Evolutionary conservation across 768 basidiomycete genomes (phyloP).

Genomic region (Xanthoconium purpureum): DNA sequence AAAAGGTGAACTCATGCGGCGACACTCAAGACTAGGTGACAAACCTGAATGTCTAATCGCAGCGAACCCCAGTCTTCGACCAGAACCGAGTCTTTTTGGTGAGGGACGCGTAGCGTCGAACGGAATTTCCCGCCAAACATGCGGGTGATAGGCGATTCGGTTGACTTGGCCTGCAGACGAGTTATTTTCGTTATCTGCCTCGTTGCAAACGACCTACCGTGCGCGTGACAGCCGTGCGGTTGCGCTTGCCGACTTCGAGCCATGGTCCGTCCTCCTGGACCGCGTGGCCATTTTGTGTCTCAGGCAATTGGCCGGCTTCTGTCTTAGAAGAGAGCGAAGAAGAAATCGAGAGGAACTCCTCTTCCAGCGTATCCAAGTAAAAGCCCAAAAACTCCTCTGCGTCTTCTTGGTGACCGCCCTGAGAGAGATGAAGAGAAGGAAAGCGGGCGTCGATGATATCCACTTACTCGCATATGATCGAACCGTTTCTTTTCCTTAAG

Average conservation of each 20-base stretch:
- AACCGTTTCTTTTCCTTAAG: constrained; percentile 93
- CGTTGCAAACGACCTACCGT: constrained; percentile 49
- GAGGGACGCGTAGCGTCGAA: constrained; percentile 75
- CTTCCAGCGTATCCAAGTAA: constrained; percentile 90
- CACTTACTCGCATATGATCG: constrained; percentile 82
- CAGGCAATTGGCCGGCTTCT: constrained; percentile 18
- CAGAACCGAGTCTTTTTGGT: constrained; percentile 81
- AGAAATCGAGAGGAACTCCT: constrained; percentile 76
- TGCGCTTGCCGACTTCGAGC: constrained; percentile 91
- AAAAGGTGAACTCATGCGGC: not conserved
- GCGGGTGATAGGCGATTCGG: constrained; percentile 83
- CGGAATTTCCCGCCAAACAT: constrained; percentile 95
- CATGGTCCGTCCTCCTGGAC: constrained; percentile 67
- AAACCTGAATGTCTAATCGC: constrained; percentile 84
- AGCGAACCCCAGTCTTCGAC: constrained; percentile 91
- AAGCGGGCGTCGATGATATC: not conserved
- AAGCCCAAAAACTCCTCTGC: constrained; percentile 99
- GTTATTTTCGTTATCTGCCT: constrained; percentile 3
- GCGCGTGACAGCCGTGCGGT: constrained; percentile 74
- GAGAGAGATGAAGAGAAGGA: constrained; percentile 2
- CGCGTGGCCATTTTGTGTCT: constrained; percentile 11
- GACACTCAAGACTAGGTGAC: not conserved
- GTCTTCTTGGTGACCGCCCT: constrained; percentile 95
- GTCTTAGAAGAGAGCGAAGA: constrained; percentile 46
- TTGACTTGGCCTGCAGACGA: constrained; percentile 58